Base-by-base conservation (phyloP, 768 basidiomycete species). In the Jaapia argillacea region DNA sequence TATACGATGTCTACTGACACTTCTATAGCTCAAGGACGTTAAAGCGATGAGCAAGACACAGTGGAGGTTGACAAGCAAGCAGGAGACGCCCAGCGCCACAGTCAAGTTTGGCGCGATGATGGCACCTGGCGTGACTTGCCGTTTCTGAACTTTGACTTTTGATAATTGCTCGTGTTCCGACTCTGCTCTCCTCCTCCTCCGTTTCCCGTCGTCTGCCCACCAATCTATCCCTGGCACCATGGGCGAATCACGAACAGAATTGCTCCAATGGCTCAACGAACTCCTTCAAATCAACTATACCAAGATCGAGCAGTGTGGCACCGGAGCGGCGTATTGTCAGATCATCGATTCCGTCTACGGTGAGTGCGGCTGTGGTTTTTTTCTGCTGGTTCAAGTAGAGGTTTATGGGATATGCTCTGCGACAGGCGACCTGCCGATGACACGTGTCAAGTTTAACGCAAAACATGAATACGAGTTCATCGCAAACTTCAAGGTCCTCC, bases 381-480 rank as follows among this genome's bases (percentile, higher is more conserved):
- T 7, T 24, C 40, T 14, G 20, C 24, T 18, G 6, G 6, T 10
- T 20, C 22, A 14, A 18, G 13, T 25, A 14, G 20, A 6, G 6
- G 21, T 39, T 39, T 7, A 12, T 39, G 37, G 12, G 12, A 39
- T 39, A 39, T n/a, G n/a, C n/a, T n/a, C n/a, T n/a, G 21, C 18
- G 22, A 18, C 24, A 94, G 91, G 85, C 53, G 89, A 97, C 65
- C 49, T 96, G 0, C 92, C 92, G 10, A 90, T 98, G 88, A 53
- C 65, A 26, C 75, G 85, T 49, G 93, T 99, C 54, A 98, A 97
- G 72, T 89, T 97, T 79, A 81, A 81, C 61, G 92, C 96, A 36
- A 92, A 81, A 67, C 87, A 89, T 57, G 89, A 96, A 59, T 97
- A 96, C 67, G 94, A 98, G 63, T 97, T 79, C 58, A 65, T 98